Evolutionary conservation across 331 rosid species (phyloP).

Genomic region (Arachis monticola): DNA sequence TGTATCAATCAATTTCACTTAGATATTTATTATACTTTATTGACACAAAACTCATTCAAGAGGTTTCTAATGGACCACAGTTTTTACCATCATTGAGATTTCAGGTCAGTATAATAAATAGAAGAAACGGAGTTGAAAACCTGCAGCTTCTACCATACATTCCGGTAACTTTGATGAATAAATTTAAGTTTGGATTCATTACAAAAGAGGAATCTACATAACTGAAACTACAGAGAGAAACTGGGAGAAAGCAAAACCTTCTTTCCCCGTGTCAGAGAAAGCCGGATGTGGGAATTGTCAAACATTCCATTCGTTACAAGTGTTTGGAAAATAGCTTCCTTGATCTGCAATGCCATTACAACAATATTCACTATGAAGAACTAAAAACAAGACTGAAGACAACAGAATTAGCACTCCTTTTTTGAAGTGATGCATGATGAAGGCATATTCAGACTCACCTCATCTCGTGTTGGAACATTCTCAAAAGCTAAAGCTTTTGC

Average conservation of each 20-base stretch:
- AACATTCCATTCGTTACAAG: conserved; percentile 37
- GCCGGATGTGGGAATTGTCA: too few relatives aligned
- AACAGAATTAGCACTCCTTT: conserved; percentile 1
- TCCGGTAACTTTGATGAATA: background rate
- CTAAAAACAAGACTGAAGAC: conserved; percentile 24
- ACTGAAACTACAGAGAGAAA: background rate
- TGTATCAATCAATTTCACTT: background rate
- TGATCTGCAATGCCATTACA: conserved; percentile 57
- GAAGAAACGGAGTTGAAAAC: background rate
- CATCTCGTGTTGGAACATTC: conserved; percentile 71
- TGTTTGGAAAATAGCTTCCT: conserved; percentile 80
- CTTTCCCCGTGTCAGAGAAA: conserved; percentile 21
- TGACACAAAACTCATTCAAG: background rate
- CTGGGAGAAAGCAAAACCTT: conserved; percentile 53
- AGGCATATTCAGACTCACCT: conserved; percentile 48
- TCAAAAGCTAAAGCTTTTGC: conserved; percentile 89
- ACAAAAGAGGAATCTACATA: conserved; percentile 7
- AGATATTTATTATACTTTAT: background rate
- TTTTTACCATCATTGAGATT: background rate
- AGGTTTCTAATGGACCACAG: background rate
- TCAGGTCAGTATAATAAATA: conserved; percentile 13
- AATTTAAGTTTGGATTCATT: background rate
- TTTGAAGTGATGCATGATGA: too few relatives aligned
- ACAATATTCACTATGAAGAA: conserved; percentile 12
- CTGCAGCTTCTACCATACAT: too few relatives aligned